These are phyloP conservation scores for Verticillium alfalfae DNA, from an alignment of 2,329 filamentous ascomycete species.

Conservation along the genomic window DNA sequence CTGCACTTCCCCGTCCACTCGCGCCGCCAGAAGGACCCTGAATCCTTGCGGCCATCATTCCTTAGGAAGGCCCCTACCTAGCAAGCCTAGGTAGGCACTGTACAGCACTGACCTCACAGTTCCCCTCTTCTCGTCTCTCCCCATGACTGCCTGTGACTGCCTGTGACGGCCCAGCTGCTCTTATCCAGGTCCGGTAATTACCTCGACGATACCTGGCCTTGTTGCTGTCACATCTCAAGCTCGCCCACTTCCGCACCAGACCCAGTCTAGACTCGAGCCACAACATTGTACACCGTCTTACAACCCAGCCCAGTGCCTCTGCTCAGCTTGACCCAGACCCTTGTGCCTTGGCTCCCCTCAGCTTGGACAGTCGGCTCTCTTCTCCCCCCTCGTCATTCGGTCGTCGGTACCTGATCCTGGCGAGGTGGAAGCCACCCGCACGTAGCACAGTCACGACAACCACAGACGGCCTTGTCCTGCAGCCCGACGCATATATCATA, in stretches of 20 bases:
- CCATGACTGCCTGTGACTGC: too few relatives aligned
- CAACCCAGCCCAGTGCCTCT: neutral
- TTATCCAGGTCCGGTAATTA: too few relatives aligned
- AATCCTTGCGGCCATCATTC: neutral
- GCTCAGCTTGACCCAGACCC: neutral
- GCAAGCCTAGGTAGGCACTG: neutral
- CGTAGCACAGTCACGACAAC: neutral
- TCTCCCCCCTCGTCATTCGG: neutral
- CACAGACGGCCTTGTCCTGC: neutral
- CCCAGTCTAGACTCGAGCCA: neutral
- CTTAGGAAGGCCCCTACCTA: neutral
- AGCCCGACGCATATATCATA: neutral
- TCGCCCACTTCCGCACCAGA: neutral
- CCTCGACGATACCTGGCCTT: too few relatives aligned
- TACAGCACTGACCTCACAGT: too few relatives aligned
- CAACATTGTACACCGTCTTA: neutral
- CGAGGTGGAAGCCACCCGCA: neutral
- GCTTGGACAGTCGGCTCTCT: neutral
- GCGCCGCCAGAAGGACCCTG: neutral
- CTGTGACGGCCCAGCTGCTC: too few relatives aligned
- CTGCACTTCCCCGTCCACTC: neutral
- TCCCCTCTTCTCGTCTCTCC: too few relatives aligned
- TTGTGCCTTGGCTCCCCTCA: neutral
- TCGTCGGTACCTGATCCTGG: neutral
- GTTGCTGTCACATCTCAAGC: neutral